phyloP scores from a whole-genome alignment of 257 asterid species.

The Salvia miltiorrhiza region DNA sequence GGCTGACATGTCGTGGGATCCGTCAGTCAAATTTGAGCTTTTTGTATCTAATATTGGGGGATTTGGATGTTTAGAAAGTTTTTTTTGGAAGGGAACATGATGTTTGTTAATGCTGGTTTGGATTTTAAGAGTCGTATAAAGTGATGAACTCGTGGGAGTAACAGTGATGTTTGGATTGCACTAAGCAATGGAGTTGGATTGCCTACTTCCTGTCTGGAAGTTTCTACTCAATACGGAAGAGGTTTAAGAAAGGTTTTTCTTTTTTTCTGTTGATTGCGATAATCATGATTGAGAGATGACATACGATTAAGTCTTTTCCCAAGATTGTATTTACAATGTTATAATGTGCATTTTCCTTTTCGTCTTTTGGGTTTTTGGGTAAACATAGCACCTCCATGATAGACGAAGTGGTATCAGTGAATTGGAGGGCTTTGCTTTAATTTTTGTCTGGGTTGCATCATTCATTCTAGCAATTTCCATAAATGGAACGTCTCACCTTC shows the following conservation, averaged over 20 bases:
- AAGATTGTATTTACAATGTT: not conserved
- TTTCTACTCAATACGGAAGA: not conserved
- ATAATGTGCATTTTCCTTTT: not conserved
- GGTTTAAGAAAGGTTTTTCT: not conserved
- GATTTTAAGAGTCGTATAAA: not conserved
- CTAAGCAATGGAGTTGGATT: not conserved
- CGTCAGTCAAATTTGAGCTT: not conserved
- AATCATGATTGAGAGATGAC: not conserved
- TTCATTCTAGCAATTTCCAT: not conserved
- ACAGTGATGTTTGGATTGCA: not conserved
- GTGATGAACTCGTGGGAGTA: not conserved
- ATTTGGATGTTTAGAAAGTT: slow-evolving; percentile 8
- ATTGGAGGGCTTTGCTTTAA: slow-evolving; percentile 8
- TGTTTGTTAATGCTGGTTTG: slow-evolving; percentile 1
- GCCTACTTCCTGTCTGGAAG: not conserved
- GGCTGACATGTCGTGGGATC: not conserved
- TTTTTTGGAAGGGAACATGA: not conserved
- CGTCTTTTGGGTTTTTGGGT: not conserved
- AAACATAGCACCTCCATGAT: not conserved
- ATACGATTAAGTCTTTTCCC: not conserved
- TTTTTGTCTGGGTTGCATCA: not conserved
- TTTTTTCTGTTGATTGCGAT: not conserved
- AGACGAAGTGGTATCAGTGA: not conserved
- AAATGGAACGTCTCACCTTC: not conserved
- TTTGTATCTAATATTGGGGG: not conserved